Evolutionary conservation across 306 rosid genomes (phyloP), one percentile per base, ranked within the genome.

Genomic region (Cicer pinnatifidum): DNA sequence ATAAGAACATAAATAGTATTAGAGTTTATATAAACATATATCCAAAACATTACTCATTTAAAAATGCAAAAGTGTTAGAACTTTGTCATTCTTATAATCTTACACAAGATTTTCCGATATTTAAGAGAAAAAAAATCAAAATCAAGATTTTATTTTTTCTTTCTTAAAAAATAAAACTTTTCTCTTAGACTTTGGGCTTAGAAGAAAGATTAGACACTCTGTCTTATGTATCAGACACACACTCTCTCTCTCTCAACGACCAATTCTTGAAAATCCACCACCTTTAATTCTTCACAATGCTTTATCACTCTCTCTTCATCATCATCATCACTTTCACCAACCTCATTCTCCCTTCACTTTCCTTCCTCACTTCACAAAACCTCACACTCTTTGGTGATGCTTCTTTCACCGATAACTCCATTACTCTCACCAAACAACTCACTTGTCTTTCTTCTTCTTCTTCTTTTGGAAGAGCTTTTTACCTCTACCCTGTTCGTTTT

Each of bases 381-480:
- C 50, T 93, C 60, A 91, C 97, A 39, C 89, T 93, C 84, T 86
- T 67, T 7, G 92, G 92, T 7, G 96, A 93, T 48, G 97, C 98
- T 28, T 83, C 64, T 51, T 80, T 84, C 84, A 53, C 63, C 11
- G 76, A 85, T 77, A 75, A 71, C 44, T 68, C 89, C 78, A 85
- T 93, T 35, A 51, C 75, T 23, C 98, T 93, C 71, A 85, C 98
- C 60, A 86, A 83, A 52, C 83, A 84, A 54, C 82, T 45, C 76
- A 5, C 72, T 10, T 92, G 95, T 59, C 69, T 58, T 23, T 67
- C 84, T 47, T 56, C 88, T 11, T 45, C 83, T 9, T 15, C 86
- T 7, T 46, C 84, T 39, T 60, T 79, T 0, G 98, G 98, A 72
- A 72, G 92, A 75, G 97, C 93, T 23, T 83, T 93, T 69, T 90